Evolutionary conservation across 257 asterid species (phyloP).

Genomic region (Solanum okadae): DNA sequence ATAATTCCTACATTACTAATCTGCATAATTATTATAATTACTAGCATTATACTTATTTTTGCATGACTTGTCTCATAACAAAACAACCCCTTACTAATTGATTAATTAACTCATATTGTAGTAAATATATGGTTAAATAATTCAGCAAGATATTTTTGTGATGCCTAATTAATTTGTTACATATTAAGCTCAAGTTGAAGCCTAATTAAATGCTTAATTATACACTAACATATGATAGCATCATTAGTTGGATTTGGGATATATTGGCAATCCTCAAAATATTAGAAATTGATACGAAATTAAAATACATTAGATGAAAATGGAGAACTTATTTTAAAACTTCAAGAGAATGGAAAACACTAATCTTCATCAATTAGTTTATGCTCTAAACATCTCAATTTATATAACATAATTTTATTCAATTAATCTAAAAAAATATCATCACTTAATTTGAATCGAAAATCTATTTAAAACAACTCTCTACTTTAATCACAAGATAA

Average conservation of each 20-base stretch:
- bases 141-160: not conserved
- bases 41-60: too few species aligned
- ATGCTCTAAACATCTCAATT: too few species aligned
- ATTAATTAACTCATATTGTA: not conserved
- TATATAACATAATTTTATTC: too few species aligned
- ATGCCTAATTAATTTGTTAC: not conserved
- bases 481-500: too few species aligned
- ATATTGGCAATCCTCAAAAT: not conserved
- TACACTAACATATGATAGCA: not conserved
- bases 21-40: too few species aligned
- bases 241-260: not conserved
- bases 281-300: not conserved
- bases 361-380: not conserved
- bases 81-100: not conserved
- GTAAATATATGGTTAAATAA: not conserved
- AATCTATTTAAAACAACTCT: too few species aligned
- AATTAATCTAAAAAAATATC: too few species aligned
- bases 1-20: too few species aligned
- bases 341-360: not conserved
- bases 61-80: not conserved
- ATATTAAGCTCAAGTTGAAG: not conserved
- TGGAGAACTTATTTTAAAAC: not conserved
- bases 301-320: not conserved
- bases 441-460: rapidly evolving
- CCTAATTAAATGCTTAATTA: not conserved